These are phyloP conservation scores for Chrysosporium queenslandicum DNA, from an alignment of 2,329 filamentous ascomycete genomes.

Conservation along the genomic window DNA sequence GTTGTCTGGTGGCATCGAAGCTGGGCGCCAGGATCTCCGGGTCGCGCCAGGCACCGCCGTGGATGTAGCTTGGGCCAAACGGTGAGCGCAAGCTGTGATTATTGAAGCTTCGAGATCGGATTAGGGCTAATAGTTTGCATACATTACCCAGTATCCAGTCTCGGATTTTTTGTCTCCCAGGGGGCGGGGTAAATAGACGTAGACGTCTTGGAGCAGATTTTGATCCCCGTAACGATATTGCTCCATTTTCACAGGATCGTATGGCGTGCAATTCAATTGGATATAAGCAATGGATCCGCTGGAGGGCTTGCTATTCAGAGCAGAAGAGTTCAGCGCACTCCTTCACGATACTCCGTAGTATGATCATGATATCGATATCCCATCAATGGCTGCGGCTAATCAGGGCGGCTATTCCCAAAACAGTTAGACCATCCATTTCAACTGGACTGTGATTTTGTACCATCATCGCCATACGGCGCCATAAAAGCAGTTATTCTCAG, in stretches of 20 bases:
- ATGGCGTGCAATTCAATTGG: no score
- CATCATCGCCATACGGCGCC: no score
- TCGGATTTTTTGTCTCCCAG: constrained; percentile 13
- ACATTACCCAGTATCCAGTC: constrained; percentile 35
- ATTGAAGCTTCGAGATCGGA: background rate
- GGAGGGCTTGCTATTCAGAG: no score
- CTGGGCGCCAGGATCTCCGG: constrained; percentile 31
- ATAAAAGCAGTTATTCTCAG: no score
- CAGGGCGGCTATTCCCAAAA: no score
- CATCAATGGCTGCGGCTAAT: no score
- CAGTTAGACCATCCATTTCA: no score
- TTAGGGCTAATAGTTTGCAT: constrained; percentile 13
- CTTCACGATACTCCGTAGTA: no score
- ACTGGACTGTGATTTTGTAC: no score
- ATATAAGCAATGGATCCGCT: no score
- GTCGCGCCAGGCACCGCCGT: constrained; percentile 43
- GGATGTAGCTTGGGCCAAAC: constrained; percentile 32
- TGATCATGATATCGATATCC: no score
- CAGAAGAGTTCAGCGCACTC: no score
- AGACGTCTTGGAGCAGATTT: constrained; percentile 28
- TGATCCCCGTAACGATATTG: constrained; percentile 23
- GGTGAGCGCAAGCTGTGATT: constrained; percentile 3
- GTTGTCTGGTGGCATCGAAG: constrained; percentile 30
- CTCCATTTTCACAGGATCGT: constrained; percentile 14
- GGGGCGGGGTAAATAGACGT: constrained; percentile 19